These are phyloP conservation scores for Solanum chaucha DNA, from an alignment of 257 asterid species.

Conservation along the genomic window DNA sequence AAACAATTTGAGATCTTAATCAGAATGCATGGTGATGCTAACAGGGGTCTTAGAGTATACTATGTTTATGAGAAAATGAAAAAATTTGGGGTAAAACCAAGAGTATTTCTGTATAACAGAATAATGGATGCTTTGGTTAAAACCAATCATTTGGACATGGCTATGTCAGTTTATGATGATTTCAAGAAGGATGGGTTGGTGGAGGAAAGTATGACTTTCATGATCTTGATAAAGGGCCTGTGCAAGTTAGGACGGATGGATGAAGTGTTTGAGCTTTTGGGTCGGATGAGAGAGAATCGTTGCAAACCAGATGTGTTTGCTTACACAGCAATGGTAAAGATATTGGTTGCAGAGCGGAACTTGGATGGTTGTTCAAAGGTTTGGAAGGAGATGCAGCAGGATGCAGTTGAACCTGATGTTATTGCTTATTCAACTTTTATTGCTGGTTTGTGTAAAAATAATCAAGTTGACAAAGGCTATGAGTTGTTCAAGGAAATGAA, in stretches of 20 bases:
- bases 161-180: no score
- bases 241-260: conserved; percentile 62
- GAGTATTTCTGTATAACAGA: no score
- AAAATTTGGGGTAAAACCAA: no score
- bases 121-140: no score
- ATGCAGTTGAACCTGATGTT: conserved; percentile 70
- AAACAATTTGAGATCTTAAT: no score
- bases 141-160: no score
- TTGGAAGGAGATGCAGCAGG: conserved; percentile 81
- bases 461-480: conserved; percentile 44
- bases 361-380: conserved; percentile 69
- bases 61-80: no score
- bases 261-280: conserved; percentile 52
- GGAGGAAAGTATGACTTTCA: conserved; percentile 73
- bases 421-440: conserved; percentile 84
- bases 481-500: conserved; percentile 83
- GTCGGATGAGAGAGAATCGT: conserved; percentile 60
- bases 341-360: conserved; percentile 55
- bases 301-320: conserved; percentile 98
- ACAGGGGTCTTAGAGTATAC: no score
- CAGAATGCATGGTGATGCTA: no score
- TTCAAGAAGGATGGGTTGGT: no score
- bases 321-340: conserved; percentile 83
- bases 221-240: conserved; percentile 82
- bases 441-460: conserved; percentile 56